Conservation (phyloP, 306 rosid species). For the Gleditsia sinensis region DNA sequence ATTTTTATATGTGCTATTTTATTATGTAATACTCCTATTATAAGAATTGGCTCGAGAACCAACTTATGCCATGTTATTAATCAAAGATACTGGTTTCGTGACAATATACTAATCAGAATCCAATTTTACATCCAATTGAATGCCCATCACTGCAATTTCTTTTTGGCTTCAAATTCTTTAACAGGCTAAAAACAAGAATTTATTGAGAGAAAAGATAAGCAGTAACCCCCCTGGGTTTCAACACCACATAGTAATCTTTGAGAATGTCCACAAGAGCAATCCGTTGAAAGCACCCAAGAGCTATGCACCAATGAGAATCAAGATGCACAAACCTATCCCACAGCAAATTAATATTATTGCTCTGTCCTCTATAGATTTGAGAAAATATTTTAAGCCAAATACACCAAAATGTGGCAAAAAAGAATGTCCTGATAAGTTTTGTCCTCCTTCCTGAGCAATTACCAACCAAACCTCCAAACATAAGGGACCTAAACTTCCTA, state of each 20-base stretch:
- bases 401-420: neutral
- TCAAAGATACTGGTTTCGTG: constrained; percentile 14
- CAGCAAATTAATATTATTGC: neutral
- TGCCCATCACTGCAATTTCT: neutral
- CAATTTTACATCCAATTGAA: neutral
- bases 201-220: neutral
- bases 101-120: constrained; percentile 11
- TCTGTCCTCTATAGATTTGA: neutral
- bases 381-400: neutral
- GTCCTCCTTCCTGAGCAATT: neutral
- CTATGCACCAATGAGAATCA: neutral
- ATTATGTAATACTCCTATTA: neutral
- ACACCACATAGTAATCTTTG: too few relatives aligned
- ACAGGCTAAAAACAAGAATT: neutral
- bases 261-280: neutral
- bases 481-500: neutral
- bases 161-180: constrained; percentile 1
- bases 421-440: neutral
- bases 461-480: constrained; percentile 3
- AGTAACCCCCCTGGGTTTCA: too few relatives aligned
- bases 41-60: neutral
- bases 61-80: constrained; percentile 16
- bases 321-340: neutral
- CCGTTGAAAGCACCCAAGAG: neutral
- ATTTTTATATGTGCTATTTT: constrained; percentile 7